Evolutionary conservation across 768 basidiomycete species (phyloP).

Genomic region (Baorangia bicolor): DNA sequence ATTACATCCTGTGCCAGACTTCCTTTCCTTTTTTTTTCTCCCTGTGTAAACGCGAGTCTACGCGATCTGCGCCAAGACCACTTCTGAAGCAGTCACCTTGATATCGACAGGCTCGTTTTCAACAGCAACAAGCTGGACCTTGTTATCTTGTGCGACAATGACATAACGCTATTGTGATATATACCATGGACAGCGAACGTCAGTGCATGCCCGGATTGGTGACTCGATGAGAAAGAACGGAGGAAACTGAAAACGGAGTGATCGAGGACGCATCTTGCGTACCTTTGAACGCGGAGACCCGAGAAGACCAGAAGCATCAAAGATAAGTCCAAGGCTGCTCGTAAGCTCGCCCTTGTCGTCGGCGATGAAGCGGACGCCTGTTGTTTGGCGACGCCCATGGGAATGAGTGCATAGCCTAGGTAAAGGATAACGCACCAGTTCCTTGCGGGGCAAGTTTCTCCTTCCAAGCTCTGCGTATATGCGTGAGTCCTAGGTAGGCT

Average conservation of each 20-base stretch:
- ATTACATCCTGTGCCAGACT: neutral
- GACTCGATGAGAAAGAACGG: neutral
- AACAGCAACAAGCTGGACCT: constrained; percentile 52
- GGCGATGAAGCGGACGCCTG: constrained; percentile 60
- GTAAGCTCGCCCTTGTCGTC: constrained; percentile 66
- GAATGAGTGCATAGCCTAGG: neutral
- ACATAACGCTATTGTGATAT: constrained; percentile 45
- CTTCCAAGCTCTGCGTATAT: constrained; percentile 59
- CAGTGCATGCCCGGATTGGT: neutral
- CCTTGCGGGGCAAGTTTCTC: constrained; percentile 55
- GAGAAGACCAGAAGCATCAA: constrained; percentile 60
- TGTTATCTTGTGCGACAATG: constrained; percentile 56
- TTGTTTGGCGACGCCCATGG: neutral
- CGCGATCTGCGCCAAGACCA: constrained; percentile 39
- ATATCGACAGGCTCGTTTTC: constrained; percentile 48
- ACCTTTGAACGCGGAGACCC: constrained; percentile 71
- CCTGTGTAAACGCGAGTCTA: neutral
- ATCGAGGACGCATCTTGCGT: neutral
- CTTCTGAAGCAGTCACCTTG: constrained; percentile 52
- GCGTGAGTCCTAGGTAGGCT: neutral
- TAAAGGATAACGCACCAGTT: constrained; percentile 41
- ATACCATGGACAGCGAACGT: neutral
- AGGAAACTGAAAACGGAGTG: neutral
- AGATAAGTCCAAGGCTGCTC: constrained; percentile 53
- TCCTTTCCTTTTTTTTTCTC: neutral